phyloP scores from a whole-genome alignment of 257 asterid species.

The Cordia subcordata region DNA sequence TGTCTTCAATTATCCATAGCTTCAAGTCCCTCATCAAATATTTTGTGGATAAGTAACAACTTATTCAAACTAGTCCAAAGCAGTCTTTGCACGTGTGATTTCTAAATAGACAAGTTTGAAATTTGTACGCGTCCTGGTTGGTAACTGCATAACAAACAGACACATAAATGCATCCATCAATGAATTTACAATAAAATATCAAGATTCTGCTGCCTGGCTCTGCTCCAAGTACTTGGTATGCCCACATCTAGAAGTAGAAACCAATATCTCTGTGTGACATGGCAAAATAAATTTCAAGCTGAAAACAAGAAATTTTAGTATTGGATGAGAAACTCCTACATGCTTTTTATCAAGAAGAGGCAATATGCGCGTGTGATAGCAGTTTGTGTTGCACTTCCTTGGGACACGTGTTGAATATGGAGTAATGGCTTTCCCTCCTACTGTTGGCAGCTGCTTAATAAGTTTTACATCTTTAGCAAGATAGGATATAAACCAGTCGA shows the following conservation, averaged over 20 bases:
- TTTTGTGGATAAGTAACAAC: too few species aligned
- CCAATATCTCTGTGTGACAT: neutral
- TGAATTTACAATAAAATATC: neutral
- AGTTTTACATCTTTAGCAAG: slow-evolving; percentile 51
- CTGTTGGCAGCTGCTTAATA: slow-evolving; percentile 43
- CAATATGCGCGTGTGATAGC: slow-evolving; percentile 57
- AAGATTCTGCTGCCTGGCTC: neutral
- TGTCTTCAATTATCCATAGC: too few species aligned
- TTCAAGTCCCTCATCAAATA: too few species aligned
- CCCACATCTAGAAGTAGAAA: neutral
- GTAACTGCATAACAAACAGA: neutral
- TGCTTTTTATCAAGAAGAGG: slow-evolving; percentile 52
- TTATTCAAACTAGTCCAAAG: too few species aligned
- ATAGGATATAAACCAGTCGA: slow-evolving; percentile 44
- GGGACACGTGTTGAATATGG: slow-evolving; percentile 49
- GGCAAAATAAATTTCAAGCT: neutral
- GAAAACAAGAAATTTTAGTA: neutral
- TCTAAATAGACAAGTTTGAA: neutral
- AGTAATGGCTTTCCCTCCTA: slow-evolving; percentile 34
- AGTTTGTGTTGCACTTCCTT: slow-evolving; percentile 52
- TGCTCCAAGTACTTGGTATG: neutral
- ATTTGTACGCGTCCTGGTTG: neutral
- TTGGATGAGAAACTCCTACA: slow-evolving; percentile 26
- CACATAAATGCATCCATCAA: neutral
- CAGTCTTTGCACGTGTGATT: too few species aligned